Conservation (phyloP, 192 early-diverging fungal genomes). For the Gonapodya sp. region DNA sequence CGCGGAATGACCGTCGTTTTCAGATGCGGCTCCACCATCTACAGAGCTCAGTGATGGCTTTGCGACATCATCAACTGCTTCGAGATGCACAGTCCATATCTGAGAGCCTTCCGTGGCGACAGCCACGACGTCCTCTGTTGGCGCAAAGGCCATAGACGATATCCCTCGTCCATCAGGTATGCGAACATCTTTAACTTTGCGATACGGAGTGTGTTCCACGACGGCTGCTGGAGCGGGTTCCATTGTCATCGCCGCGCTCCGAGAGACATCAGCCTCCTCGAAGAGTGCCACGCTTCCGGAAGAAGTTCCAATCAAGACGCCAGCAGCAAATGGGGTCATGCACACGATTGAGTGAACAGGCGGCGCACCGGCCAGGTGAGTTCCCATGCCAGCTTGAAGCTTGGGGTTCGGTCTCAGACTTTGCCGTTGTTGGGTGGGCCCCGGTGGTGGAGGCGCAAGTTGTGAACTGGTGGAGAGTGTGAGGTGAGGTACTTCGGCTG, state of each 20-base stretch:
- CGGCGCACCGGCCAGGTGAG: conserved; percentile 22
- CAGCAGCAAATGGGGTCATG: not conserved
- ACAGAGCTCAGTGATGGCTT: not conserved
- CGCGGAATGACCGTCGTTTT: not conserved
- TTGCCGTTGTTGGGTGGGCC: conserved; percentile 35
- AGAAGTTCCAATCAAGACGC: not conserved
- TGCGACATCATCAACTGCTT: not conserved
- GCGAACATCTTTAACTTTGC: not conserved
- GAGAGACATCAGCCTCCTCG: not conserved
- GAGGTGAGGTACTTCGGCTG: not conserved
- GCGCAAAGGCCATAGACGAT: not conserved
- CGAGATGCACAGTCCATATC: not conserved
- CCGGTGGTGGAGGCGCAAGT: conserved; percentile 39
- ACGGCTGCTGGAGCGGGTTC: not conserved
- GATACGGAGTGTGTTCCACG: not conserved
- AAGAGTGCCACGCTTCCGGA: not conserved
- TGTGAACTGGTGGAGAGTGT: conserved; percentile 18
- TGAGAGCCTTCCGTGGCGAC: not conserved
- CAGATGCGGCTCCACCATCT: not conserved
- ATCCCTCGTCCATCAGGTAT: not conserved
- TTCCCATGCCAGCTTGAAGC: conserved; percentile 36
- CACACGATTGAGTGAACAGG: not conserved
- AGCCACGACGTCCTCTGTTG: not conserved
- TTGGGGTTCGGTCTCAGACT: conserved; percentile 39
- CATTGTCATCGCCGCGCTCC: not conserved